Evolutionary conservation across 371 early-diverging fungal genomes (phyloP).

Genomic region (Apophysomyces variabilis): DNA sequence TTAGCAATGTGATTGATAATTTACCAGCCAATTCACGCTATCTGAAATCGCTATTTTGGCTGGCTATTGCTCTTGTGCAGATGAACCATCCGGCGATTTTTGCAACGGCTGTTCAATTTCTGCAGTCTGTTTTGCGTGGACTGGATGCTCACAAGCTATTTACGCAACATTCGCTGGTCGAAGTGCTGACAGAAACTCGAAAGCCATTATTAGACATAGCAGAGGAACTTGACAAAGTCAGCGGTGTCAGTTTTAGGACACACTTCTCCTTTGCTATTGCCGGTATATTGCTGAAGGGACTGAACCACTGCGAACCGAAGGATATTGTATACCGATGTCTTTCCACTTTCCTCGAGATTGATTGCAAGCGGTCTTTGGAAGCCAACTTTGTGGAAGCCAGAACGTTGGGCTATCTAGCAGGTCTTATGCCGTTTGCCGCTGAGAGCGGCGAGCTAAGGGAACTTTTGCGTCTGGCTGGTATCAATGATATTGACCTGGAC

Average conservation of each 20-base stretch:
- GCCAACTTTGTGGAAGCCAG: slow-evolving; percentile 23
- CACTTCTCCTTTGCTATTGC: slow-evolving; percentile 78
- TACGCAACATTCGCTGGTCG: slow-evolving; percentile 48
- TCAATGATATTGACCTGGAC: slow-evolving; percentile 33
- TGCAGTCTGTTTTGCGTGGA: slow-evolving; percentile 70
- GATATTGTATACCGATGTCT: slow-evolving; percentile 69
- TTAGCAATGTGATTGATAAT: slow-evolving; percentile 81
- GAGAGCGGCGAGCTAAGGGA: slow-evolving; percentile 49
- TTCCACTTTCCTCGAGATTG: slow-evolving; percentile 71
- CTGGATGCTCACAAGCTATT: slow-evolving; percentile 71
- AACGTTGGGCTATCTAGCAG: slow-evolving; percentile 49
- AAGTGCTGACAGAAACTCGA: slow-evolving; percentile 64
- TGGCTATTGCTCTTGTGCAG: slow-evolving; percentile 83
- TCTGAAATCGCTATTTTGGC: slow-evolving; percentile 85
- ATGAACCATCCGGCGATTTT: slow-evolving; percentile 80
- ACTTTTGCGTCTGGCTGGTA: slow-evolving; percentile 49
- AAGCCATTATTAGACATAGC: slow-evolving; percentile 51
- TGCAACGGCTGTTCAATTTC: slow-evolving; percentile 66
- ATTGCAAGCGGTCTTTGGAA: slow-evolving; percentile 41
- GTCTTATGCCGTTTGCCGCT: slow-evolving; percentile 53
- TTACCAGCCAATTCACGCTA: slow-evolving; percentile 74
- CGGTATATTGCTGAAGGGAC: slow-evolving; percentile 66
- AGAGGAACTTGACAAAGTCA: slow-evolving; percentile 53
- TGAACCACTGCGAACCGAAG: slow-evolving; percentile 50
- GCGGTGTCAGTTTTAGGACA: slow-evolving; percentile 66